Base-by-base conservation (phyloP, 495 filamentous ascomycete genomes). In the Aspergillus biplanus region DNA sequence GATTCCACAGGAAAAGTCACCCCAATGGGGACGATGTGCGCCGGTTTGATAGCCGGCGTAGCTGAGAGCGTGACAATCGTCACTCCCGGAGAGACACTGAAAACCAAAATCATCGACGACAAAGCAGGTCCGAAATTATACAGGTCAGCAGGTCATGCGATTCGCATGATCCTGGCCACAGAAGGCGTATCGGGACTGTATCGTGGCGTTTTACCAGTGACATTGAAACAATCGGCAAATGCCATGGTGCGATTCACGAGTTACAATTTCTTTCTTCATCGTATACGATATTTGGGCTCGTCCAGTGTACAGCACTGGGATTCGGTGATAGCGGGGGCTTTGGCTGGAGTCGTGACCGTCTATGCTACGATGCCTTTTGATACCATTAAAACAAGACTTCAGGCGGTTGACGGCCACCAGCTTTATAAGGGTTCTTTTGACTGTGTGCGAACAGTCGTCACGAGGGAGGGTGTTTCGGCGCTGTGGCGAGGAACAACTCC, bases 361-460 rank as follows among this genome's bases (percentile, higher is more conserved):
- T 72, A 85, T 47, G 74, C 75, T 1, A 89, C 85, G 12, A 85
- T 87, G 80, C 86, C 86, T 11, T 88, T 89, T 71, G 86, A 89
- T 68, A 84, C 83, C n/a, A 77, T 89, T 37, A 88, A 89, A 75
- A 89, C 87, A 31, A 69, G 83, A 57, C 77, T 79, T 47, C 86
- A 89, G 75, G 83, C 82, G 59, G 77, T 84, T 6, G 71, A 69
- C 58, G 73, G 71, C 1, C 49, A 47, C 12, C 16, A 56, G 46
- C 58, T 58, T 12, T 70, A 70, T 55, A 15, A 27, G 11, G 63
- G 63, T 6, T 63, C 65, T 1, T 12, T 65, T 8, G 64, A 67
- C 32, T 70, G 68, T 46, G 47, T 70, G 59, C 50, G 60, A 12
- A 58, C 50, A 11, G 56, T 70, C 13, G 58, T 70, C 13, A 34